Percentiles rank a stretch among this genome's conserved stretches.
phyloP scores from a whole-genome alignment of 169 alveolate genomes.

The Eimeria praecox region DNA sequence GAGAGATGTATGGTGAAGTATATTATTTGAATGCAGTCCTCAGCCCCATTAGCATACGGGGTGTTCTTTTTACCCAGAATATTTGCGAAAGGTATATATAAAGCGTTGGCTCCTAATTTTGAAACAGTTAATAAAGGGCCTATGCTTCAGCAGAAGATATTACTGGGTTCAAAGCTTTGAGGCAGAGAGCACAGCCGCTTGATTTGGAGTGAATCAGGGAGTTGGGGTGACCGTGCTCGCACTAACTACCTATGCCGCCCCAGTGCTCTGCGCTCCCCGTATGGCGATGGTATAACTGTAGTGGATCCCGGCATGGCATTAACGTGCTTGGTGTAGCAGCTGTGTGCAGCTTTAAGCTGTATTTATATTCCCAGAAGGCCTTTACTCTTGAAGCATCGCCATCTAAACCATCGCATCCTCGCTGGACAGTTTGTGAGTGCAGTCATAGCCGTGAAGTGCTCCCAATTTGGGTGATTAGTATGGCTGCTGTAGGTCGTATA shows the following conservation, averaged over 20 bases:
- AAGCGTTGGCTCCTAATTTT: no score
- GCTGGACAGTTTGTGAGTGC: not conserved
- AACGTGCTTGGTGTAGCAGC: not conserved
- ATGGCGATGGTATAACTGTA: not conserved
- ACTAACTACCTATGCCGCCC: not conserved
- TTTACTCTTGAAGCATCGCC: not conserved
- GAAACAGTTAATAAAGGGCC: no score
- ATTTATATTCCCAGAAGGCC: not conserved
- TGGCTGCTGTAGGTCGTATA: not conserved
- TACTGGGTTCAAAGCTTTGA: no score
- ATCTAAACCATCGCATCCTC: not conserved
- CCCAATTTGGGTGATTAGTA: not conserved
- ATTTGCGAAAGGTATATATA: no score
- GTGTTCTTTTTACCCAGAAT: no score
- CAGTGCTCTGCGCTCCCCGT: not conserved
- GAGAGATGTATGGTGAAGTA: no score
- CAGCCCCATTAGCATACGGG: no score
- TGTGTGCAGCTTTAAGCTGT: not conserved
- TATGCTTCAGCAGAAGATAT: no score
- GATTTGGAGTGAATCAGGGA: not conserved
- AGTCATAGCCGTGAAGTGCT: not conserved
- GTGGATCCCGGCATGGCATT: not conserved
- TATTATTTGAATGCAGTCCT: no score
- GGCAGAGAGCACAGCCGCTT: not conserved
- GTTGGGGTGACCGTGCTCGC: not conserved